Evolutionary conservation across 257 asterid species (phyloP).

Genomic region (Penstemon eatonii): DNA sequence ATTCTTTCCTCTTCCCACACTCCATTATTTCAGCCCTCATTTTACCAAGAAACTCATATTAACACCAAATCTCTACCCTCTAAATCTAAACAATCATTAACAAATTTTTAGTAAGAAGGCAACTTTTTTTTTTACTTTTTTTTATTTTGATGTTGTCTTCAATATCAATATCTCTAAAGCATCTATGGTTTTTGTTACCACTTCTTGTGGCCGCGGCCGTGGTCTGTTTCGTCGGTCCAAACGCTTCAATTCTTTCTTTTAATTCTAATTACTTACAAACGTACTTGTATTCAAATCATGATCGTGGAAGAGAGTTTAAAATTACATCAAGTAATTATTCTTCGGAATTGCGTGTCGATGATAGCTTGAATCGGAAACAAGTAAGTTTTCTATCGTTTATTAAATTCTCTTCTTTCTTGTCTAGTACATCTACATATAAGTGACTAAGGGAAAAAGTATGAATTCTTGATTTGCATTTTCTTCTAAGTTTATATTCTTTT

Average conservation of each 20-base stretch:
- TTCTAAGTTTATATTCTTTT: too few relatives aligned
- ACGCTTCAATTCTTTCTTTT: neutral
- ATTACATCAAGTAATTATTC: too few relatives aligned
- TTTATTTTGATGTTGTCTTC: constrained; percentile 9
- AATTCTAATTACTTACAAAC: constrained; percentile 9
- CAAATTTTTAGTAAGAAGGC: neutral
- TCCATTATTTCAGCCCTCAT: constrained; percentile 18
- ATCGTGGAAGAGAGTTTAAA: neutral
- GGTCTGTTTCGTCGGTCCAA: constrained; percentile 25
- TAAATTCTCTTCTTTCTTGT: too few relatives aligned
- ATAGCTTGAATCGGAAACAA: neutral
- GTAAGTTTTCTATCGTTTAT: constrained; percentile 25
- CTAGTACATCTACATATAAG: too few relatives aligned
- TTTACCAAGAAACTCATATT: neutral
- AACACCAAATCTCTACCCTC: neutral
- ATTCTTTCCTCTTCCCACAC: constrained; percentile 41
- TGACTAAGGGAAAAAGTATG: too few relatives aligned
- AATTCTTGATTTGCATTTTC: too few relatives aligned
- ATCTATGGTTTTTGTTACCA: constrained; percentile 30
- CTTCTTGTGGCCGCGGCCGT: constrained; percentile 23
- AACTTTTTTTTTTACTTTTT: too few relatives aligned
- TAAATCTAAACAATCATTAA: neutral
- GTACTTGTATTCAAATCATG: neutral
- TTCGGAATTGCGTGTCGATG: neutral
- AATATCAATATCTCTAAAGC: constrained; percentile 4